Evolutionary conservation across 306 rosid species (phyloP).

Genomic region (Ormosia semicastrata): DNA sequence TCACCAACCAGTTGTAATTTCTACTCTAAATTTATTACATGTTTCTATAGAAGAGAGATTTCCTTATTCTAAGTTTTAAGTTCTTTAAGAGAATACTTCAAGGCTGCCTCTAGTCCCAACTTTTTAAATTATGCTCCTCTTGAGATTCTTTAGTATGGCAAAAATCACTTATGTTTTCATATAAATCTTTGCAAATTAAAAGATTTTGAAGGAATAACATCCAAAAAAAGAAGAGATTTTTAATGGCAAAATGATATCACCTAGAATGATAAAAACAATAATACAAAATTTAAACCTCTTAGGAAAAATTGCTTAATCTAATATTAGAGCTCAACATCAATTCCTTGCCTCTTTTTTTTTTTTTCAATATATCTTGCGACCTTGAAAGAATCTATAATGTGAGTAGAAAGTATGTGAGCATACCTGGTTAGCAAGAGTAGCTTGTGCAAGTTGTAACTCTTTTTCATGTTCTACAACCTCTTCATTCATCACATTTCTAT

Average conservation of each 20-base stretch:
- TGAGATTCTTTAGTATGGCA: conserved; percentile 22
- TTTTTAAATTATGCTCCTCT: conserved; percentile 59
- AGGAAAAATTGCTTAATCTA: not conserved
- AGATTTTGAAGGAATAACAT: not conserved
- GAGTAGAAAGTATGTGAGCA: not conserved
- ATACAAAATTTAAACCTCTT: not conserved
- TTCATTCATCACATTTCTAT: conserved; percentile 53
- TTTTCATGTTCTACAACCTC: conserved; percentile 62
- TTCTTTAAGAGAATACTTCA: conserved; percentile 62
- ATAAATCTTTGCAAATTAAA: not conserved
- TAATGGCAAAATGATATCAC: not conserved
- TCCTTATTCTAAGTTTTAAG: conserved; percentile 71
- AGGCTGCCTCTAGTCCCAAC: conserved; percentile 52
- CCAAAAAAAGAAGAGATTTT: not conserved
- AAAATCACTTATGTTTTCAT: not conserved
- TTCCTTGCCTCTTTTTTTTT: not conserved
- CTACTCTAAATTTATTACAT: conserved; percentile 67
- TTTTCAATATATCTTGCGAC: not conserved
- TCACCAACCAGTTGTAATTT: conserved; percentile 53
- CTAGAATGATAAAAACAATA: not conserved
- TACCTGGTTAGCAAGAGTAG: conserved; percentile 60
- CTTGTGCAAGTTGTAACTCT: conserved; percentile 62
- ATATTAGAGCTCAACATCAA: not conserved
- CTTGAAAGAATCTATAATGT: not conserved
- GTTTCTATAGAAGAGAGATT: conserved; percentile 57